Conservation (phyloP, 805 yeast genomes). For the Torulaspora maleeae region DNA sequence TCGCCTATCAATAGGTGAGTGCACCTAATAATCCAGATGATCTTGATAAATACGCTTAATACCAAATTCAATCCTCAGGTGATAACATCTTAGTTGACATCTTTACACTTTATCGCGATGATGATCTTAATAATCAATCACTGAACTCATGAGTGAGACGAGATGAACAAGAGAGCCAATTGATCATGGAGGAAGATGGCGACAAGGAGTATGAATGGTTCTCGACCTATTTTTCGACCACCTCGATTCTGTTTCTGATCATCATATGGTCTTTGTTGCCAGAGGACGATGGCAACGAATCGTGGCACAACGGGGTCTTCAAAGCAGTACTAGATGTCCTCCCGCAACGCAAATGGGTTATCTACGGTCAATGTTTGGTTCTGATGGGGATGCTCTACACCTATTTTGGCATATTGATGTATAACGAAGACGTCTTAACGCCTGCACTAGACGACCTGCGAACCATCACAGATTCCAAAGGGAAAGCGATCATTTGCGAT, state of each 20-base stretch:
- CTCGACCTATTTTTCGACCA: conserved; percentile 67
- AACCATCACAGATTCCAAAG: conserved; percentile 66
- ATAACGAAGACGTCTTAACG: conserved; percentile 74
- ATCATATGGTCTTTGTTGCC: conserved; percentile 76
- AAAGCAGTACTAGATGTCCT: conserved; percentile 51
- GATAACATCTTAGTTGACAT: not conserved
- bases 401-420: conserved; percentile 64
- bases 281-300: conserved; percentile 2
- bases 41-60: not conserved
- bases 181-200: conserved; percentile 8
- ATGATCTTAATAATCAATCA: not conserved
- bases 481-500: conserved; percentile 32
- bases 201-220: conserved; percentile 76
- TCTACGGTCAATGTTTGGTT: conserved; percentile 67
- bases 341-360: conserved; percentile 93
- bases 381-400: conserved; percentile 67
- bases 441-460: conserved; percentile 52
- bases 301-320: conserved; percentile 19
- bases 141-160: not conserved
- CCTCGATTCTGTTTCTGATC: conserved; percentile 52
- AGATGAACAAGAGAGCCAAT: not conserved
- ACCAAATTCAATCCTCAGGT: not conserved
- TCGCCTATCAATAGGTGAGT: not conserved
- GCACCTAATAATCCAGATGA: not conserved
- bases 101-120: not conserved